Evolutionary conservation across 2,329 filamentous ascomycete species (phyloP), one percentile per base, ranked within the genome.

Genomic region (Verticillium nubilum): DNA sequence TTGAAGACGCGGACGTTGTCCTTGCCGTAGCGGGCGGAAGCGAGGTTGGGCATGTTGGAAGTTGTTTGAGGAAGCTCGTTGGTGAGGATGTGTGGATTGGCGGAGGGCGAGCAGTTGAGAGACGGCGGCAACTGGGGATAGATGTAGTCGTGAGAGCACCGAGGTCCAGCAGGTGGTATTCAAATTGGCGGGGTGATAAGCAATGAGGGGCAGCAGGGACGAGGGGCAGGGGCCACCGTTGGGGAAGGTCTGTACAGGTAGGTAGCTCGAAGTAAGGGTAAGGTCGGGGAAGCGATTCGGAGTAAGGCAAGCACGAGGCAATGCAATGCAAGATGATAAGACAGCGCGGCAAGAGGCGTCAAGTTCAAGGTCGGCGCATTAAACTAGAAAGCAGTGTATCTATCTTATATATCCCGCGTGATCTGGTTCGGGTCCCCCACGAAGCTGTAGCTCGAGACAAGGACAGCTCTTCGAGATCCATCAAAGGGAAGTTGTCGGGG

Each of bases 1-100:
- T 99, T 99, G 86, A 90, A 96, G 69, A 99, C 86, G 70, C 95
- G 93, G 83, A 99, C 89, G 80, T 99, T 98, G 85, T 98, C 95
- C 86, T 99, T 94, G 79, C 90, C 90, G 74, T 93, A 94, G 72
- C 88, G 86, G 68, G 90, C 90, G 69, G 84, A 78, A 61, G 83
- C 79, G 62, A 88, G 75, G 67, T 74, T 73, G 64, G 84, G 76
- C 84, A 87, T 87, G 60, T 55, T 53, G 42, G 5, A 23, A 7
- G 17, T 33, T 2, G 35, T n/a, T 23, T 42, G 35, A n/a, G 15
- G 35, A 7, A 31, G 5, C 9, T 31, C 29, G 29, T n/a, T n/a
- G n/a, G n/a, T n/a, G n/a, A n/a, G n/a, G n/a, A n/a, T n/a, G n/a
- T n/a, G n/a, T n/a, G n/a, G n/a, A n/a, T n/a, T n/a, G n/a, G n/a